Conservation (phyloP, 2,329 filamentous ascomycete species). For the Neonectria faginata region DNA sequence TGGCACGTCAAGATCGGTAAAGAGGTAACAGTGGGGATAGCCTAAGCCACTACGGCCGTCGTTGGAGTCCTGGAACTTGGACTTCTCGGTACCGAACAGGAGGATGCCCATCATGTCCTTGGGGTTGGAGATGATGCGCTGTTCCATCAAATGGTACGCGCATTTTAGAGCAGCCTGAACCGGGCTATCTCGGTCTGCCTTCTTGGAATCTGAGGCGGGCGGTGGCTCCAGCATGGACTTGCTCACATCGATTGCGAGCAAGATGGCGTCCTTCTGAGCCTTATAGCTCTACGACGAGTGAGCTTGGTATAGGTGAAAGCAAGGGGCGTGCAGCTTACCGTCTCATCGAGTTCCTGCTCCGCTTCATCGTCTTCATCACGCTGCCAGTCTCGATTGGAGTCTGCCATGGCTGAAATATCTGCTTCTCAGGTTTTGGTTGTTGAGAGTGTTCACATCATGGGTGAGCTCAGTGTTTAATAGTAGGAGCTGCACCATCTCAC, state of each 20-base stretch:
- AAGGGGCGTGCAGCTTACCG: constrained; percentile 55
- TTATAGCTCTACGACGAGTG: constrained; percentile 77
- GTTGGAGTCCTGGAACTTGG: constrained; percentile 79
- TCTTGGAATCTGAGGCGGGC: constrained; percentile 74
- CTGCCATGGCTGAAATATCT: constrained; percentile 47
- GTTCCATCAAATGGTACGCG: constrained; percentile 95
- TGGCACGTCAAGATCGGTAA: constrained; percentile 88
- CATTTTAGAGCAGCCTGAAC: constrained; percentile 90
- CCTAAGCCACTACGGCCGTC: constrained; percentile 69
- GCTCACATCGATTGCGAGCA: constrained; percentile 95
- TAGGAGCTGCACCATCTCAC: constrained; percentile 39
- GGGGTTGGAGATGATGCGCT: constrained; percentile 96
- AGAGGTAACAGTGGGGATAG: constrained; percentile 93
- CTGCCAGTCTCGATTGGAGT: constrained; percentile 57
- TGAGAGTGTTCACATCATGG: constrained; percentile 31
- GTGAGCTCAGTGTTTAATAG: constrained; percentile 36
- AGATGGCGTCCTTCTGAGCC: constrained; percentile 94
- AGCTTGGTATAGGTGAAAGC: constrained; percentile 18
- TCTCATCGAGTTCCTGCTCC: constrained; percentile 69
- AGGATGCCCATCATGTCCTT: constrained; percentile 97
- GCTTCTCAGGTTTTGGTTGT: constrained; percentile 23
- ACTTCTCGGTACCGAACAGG: constrained; percentile 88
- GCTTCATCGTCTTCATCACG: constrained; percentile 75
- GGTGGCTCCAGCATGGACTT: constrained; percentile 83
- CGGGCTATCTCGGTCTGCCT: constrained; percentile 81